Evolutionary conservation across 768 basidiomycete species (phyloP), one percentile per base, ranked within the genome.

Genomic region (Butyriboletus loyo): DNA sequence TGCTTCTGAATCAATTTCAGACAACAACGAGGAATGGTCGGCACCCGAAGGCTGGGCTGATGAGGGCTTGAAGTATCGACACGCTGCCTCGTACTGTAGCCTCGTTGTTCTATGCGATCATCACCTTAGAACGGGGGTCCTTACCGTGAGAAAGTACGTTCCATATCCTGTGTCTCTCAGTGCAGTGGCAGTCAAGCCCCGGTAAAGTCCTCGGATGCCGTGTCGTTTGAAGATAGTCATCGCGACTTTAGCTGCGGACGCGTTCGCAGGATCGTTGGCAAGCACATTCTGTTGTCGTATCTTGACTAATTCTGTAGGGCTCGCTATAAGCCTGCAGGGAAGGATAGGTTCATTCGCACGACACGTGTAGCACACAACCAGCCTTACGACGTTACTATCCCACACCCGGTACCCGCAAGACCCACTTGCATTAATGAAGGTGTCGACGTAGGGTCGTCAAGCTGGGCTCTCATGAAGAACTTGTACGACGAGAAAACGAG

Each of bases 301-400:
- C 75, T 96, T 96, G 72, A 96, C 77, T 1, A 94, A 78, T 57
- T 96, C 94, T 8, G 85, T 89, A 0, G 93, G 92, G 1, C 88
- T 85, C 3, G 90, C 89, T 50, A 95, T 68, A 10, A 90, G 58
- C 6, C 90, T 92, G 35, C 13, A 21, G 8, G 2, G 7, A n/a
- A 10, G 32, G 25, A 19, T 36, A 14, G n/a, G 32, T 49, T 39
- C 19, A 9, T 46, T 53, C 22, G 25, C 4, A 25, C 5, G 17
- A 44, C 52, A 56, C 50, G 32, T 34, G 22, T 5, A 51, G 31
- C 24, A 55, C 50, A 53, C 21, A 22, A 49, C 39, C 89, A 22
- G 50, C 39, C 89, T 64, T 66, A 92, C 89, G 92, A 85, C 15
- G 85, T 83, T 7, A 89, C 75, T 7, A 92, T 73, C 2, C 94